Base-by-base conservation (phyloP, 306 rosid species). In the Malus sylvestris region DNA sequence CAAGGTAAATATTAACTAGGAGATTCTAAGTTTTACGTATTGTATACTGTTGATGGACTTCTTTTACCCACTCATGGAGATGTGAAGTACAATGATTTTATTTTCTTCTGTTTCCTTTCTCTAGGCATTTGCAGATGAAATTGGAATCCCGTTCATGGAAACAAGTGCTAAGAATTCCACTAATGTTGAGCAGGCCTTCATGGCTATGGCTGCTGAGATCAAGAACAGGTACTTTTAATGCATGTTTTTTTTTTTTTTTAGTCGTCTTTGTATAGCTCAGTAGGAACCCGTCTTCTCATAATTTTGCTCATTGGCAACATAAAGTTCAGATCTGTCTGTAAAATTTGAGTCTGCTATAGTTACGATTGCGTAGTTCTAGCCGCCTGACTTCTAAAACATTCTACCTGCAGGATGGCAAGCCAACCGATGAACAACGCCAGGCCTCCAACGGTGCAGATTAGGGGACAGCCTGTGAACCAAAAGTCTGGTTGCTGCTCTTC, bases 401-500 rank as follows among this genome's bases (percentile, higher is more conserved):
- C 32, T 45, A 45, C 67, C n/a, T 68, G 79, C 84, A 96, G 99
- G 91, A 96, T 96, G 99, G 99, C 99, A 33, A 96, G 92, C 83
- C 99, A 96, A 81, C 99, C 99, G 9, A 82, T 89, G 91, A 92
- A 82, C 91, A 91, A 88, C 72, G 91, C 93, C 23, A 81, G 99
- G 88, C 97, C 98, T 79, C 97, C 97, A 20, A 96, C 99, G 0
- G 97, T 96, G 77, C 98, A 92, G 88, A 92, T 96, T 71, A 89
- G 97, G 73, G 99, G 99, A 83, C 98, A 96, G 85, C 99, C 99
- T 1, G 96, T 96, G 73, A 96, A 92, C 87, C 99, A 96, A 85
- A 96, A 91, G 78, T 81, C 93, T 27, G 96, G 99, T 74, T 96
- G 99, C 89, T 96, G 99, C 97, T 96, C 98, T 12, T 79, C 91